Percentiles rank a stretch among this genome's conserved stretches.
These are phyloP conservation scores for Pseudogymnoascus sp. DNA, from an alignment of 2,329 filamentous ascomycete species.

Conservation along the genomic window DNA sequence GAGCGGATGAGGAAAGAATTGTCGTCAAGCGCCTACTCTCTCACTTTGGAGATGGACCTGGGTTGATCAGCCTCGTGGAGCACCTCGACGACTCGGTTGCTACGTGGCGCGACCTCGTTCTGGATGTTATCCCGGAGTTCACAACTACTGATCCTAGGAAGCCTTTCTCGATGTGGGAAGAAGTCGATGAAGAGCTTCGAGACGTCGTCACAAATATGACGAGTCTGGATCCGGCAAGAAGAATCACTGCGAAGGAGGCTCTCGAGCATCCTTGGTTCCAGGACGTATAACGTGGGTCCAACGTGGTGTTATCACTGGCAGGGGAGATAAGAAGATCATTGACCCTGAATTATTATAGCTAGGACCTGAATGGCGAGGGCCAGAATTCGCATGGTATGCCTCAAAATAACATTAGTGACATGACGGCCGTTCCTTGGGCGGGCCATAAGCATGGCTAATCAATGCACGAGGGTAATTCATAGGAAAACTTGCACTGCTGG, in stretches of 20 bases:
- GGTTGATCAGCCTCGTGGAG: slow-evolving; percentile 34
- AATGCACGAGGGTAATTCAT: not conserved
- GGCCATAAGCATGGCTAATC: not conserved
- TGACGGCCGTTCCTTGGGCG: not conserved
- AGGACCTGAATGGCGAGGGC: not conserved
- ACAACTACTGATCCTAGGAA: slow-evolving; percentile 32
- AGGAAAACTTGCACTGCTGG: not conserved
- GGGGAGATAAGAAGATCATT: not conserved
- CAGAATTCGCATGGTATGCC: not conserved
- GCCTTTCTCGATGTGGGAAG: slow-evolving; percentile 36
- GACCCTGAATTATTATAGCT: too few relatives aligned
- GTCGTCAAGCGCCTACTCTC: slow-evolving; percentile 41
- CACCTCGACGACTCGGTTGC: slow-evolving; percentile 30
- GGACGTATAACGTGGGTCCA: slow-evolving; percentile 22
- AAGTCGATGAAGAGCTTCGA: slow-evolving; percentile 34
- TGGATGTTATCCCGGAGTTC: not conserved
- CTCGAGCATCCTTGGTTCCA: slow-evolving; percentile 27
- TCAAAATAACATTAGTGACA: not conserved
- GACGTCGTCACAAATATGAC: slow-evolving; percentile 35
- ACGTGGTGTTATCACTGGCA: not conserved
- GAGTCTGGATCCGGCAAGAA: slow-evolving; percentile 33
- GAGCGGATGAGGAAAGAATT: slow-evolving; percentile 25
- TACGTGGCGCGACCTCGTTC: not conserved
- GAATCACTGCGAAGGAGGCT: slow-evolving; percentile 34
- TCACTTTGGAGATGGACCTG: slow-evolving; percentile 38